Percentiles rank a stretch among this genome's conserved stretches.
These are phyloP conservation scores for Leccinellum rugosiceps DNA, from an alignment of 768 basidiomycete species.

Conservation along the genomic window DNA sequence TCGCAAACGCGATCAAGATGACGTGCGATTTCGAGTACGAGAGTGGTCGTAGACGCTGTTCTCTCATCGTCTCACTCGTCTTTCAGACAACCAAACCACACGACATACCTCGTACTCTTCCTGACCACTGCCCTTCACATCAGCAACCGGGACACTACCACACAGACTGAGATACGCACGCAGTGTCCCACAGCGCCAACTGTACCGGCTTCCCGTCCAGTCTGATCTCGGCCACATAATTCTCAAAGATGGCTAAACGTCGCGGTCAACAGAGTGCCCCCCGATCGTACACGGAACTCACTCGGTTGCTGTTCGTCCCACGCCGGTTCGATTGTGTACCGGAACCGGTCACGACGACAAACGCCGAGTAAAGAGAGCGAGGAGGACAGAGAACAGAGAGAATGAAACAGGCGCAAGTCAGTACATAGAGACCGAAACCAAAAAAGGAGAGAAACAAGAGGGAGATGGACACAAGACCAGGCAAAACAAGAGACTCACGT, in stretches of 20 bases:
- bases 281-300: constrained; percentile 20
- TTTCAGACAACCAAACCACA: background rate
- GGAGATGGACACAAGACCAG: background rate
- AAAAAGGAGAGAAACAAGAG: background rate
- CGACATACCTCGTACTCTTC: constrained; percentile 89
- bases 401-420: background rate
- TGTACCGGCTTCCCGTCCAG: constrained; percentile 98
- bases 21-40: constrained; percentile 99
- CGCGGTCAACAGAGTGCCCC: background rate
- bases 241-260: constrained; percentile 81
- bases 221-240: constrained; percentile 97
- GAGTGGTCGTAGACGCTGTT: constrained; percentile 86
- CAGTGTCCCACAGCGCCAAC: constrained; percentile 97
- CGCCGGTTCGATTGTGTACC: background rate
- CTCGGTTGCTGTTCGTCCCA: constrained; percentile 44
- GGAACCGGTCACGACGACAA: background rate
- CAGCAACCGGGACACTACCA: background rate
- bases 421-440: background rate
- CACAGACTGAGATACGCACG: constrained; percentile 52
- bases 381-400: background rate
- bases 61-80: background rate
- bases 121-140: constrained; percentile 65
- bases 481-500: constrained; percentile 53
- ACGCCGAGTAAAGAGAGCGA: background rate
- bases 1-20: constrained; percentile 94